Percentiles rank a stretch among this genome's conserved stretches.
These are phyloP conservation scores for Hyphodiscus sp. DNA, from an alignment of 2,329 filamentous ascomycete species.

Conservation along the genomic window DNA sequence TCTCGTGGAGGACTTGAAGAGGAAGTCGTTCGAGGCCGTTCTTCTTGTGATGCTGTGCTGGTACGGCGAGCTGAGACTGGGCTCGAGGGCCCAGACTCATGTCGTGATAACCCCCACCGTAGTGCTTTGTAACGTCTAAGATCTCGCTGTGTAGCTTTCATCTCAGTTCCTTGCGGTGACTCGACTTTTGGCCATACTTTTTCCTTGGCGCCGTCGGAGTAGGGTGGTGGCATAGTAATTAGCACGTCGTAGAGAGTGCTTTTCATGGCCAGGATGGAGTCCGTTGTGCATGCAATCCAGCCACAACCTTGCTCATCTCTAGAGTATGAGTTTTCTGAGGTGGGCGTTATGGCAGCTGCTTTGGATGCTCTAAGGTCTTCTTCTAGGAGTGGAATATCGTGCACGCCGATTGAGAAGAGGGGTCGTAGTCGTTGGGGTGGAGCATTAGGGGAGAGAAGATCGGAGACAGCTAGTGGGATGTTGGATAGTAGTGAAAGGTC, in stretches of 20 bases:
- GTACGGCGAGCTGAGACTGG: constrained; percentile 9
- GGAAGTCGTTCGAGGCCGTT: constrained; percentile 22
- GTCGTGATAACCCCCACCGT: constrained; percentile 51
- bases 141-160: constrained; percentile 89
- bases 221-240: constrained; percentile 67
- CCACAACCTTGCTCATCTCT: constrained; percentile 50
- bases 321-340: constrained; percentile 30
- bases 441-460: constrained; percentile 58
- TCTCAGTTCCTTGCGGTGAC: constrained; percentile 51
- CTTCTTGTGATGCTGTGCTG: constrained; percentile 6
- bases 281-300: constrained; percentile 94
- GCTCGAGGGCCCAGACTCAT: constrained; percentile 13
- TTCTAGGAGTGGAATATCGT: constrained; percentile 78
- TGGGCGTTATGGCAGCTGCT: constrained; percentile 28
- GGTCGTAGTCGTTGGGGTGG: constrained; percentile 64
- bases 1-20: constrained; percentile 26
- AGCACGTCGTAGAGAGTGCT: constrained; percentile 82
- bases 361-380: constrained; percentile 48
- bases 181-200: constrained; percentile 73
- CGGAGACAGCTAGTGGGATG: constrained; percentile 67
- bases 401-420: constrained; percentile 88
- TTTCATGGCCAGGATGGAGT: constrained; percentile 86
- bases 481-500: constrained; percentile 89
- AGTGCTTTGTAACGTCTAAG: constrained; percentile 71
- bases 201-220: constrained; percentile 50